Percentiles rank a stretch among this genome's conserved stretches.
phyloP scores from a whole-genome alignment of 257 asterid species.

The Voacanga thouarsii region DNA sequence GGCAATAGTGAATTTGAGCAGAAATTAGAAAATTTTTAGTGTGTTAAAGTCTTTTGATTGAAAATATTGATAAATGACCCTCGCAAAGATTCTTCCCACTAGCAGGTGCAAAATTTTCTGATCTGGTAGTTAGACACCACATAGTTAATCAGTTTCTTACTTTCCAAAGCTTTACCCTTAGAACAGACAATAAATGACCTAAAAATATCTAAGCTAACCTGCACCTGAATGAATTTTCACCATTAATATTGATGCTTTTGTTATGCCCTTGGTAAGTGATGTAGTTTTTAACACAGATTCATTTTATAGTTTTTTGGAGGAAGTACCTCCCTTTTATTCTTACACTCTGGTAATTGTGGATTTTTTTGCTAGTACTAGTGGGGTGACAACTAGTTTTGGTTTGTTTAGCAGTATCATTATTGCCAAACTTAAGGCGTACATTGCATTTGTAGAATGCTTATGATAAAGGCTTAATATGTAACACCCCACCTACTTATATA shows the following conservation, averaged over 20 bases:
- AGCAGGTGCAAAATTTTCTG: too few relatives aligned
- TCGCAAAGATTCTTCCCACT: background rate
- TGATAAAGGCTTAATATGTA: background rate
- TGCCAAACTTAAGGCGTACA: too few relatives aligned
- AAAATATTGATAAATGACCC: too few relatives aligned
- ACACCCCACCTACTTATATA: too few relatives aligned
- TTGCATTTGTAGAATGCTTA: background rate
- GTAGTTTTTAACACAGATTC: too few relatives aligned
- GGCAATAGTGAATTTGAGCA: background rate
- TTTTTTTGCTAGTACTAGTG: background rate
- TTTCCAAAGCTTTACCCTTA: background rate
- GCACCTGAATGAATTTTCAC: background rate
- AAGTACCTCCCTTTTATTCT: background rate
- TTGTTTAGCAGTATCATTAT: too few relatives aligned
- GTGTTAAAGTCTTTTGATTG: background rate
- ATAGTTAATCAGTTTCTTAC: too few relatives aligned
- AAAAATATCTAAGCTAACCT: background rate
- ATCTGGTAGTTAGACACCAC: too few relatives aligned
- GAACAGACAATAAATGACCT: background rate
- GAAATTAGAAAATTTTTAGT: background rate
- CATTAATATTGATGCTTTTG: background rate
- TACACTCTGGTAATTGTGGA: background rate
- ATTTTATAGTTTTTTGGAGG: background rate
- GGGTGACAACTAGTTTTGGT: too few relatives aligned
- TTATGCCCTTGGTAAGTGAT: background rate